Conservation (phyloP, 257 asterid genomes). For the Rubia yunnanensis region DNA sequence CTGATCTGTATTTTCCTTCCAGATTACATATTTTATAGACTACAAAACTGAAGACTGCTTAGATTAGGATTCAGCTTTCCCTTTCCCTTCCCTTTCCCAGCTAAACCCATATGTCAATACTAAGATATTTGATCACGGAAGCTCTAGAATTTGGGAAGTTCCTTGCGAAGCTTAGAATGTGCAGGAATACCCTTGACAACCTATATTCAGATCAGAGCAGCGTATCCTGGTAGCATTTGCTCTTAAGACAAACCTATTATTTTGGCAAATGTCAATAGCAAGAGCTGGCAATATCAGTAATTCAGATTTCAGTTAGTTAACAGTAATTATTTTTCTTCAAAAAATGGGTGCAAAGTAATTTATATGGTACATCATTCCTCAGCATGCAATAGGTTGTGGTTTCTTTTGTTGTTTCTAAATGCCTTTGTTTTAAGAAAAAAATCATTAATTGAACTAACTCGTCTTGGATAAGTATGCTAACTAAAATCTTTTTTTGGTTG, state of each 20-base stretch:
- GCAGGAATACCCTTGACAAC: neutral
- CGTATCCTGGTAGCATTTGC: neutral
- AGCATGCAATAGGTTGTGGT: neutral
- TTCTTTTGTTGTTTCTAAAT: neutral
- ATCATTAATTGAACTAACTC: neutral
- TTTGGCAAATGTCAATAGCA: neutral
- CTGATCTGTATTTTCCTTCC: too few species aligned
- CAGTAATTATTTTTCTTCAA: neutral
- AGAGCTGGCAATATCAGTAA: neutral
- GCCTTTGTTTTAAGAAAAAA: neutral
- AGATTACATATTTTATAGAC: too few species aligned
- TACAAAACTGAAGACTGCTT: neutral
- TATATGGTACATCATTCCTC: neutral
- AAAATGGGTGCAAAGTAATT: neutral
- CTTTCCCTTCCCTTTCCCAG: neutral
- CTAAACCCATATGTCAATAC: neutral
- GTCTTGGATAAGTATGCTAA: neutral
- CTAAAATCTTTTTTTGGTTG: slow-evolving; percentile 13
- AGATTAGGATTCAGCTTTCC: neutral
- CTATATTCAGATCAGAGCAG: neutral
- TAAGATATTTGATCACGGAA: neutral
- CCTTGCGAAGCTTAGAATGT: neutral
- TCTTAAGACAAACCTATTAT: neutral
- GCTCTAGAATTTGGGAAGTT: neutral
- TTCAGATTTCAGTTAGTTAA: neutral